Evolutionary conservation across 192 early-diverging fungal species (phyloP).

Genomic region (Cetraspora pellucida): DNA sequence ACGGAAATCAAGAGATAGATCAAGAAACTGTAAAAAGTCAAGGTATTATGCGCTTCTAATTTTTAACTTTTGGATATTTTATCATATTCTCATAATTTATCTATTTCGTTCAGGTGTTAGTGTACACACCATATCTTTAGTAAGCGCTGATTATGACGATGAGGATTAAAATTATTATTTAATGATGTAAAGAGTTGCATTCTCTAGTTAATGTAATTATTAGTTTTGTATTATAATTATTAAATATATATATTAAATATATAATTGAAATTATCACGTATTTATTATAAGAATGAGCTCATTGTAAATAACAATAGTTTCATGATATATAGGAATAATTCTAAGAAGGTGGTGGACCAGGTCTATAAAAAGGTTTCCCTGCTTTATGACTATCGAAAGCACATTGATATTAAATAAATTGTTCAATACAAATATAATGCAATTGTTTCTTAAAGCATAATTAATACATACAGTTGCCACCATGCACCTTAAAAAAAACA

Average conservation of each 20-base stretch:
- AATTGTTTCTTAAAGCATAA: neutral
- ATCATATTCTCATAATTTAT: too few species aligned
- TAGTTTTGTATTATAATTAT: too few species aligned
- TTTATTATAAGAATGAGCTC: neutral
- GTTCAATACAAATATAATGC: neutral
- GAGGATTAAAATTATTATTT: neutral
- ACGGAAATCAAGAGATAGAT: neutral
- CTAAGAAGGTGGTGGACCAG: slow-evolving; percentile 11
- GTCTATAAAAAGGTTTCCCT: slow-evolving; percentile 13
- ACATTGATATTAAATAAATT: neutral
- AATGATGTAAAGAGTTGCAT: neutral
- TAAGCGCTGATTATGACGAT: slow-evolving; percentile 24
- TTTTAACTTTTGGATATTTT: too few species aligned
- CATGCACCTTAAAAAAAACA: neutral
- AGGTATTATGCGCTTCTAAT: neutral
- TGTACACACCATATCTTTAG: neutral
- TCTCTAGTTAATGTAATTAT: too few species aligned
- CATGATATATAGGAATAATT: too few species aligned
- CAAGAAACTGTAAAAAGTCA: neutral
- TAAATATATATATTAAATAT: too few species aligned
- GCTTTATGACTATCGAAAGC: slow-evolving; percentile 11
- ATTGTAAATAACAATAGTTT: too few species aligned
- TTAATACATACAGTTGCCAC: slow-evolving; percentile 31
- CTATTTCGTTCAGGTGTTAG: neutral
- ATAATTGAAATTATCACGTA: too few species aligned